These are phyloP conservation scores for Artemisia argyi DNA, from an alignment of 129 eudicot genomes.

Conservation along the genomic window DNA sequence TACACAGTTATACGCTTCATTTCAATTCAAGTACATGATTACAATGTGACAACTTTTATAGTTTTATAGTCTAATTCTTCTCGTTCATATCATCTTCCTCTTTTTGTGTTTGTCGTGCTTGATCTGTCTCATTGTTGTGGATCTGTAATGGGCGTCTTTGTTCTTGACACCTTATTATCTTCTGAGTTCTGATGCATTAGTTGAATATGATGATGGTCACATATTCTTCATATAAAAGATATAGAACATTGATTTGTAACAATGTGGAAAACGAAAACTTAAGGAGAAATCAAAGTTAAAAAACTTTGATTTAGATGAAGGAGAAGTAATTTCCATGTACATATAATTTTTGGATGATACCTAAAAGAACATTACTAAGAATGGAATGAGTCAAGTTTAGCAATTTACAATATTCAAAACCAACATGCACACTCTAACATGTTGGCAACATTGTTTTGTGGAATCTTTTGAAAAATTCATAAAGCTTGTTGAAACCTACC, in stretches of 20 bases:
- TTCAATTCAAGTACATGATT: neutral
- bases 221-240: too few species aligned
- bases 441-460: neutral
- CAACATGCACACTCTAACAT: too few species aligned
- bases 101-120: neutral
- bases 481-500: neutral
- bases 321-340: too few species aligned
- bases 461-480: neutral
- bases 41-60: constrained; percentile 1
- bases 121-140: neutral
- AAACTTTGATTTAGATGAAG: too few species aligned
- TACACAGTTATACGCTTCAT: neutral
- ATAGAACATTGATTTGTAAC: too few species aligned
- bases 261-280: too few species aligned
- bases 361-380: too few species aligned
- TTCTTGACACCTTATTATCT: too few species aligned
- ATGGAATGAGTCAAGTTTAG: neutral
- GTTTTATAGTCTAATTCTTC: constrained; percentile 3
- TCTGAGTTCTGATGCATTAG: too few species aligned
- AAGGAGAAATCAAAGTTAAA: too few species aligned
- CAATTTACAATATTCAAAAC: neutral
- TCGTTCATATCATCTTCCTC: neutral
- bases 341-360: too few species aligned
- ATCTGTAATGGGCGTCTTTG: neutral
- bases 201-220: too few species aligned